phyloP scores from a whole-genome alignment of 805 yeast species.

The Kodamaea kaohsiungensis region DNA sequence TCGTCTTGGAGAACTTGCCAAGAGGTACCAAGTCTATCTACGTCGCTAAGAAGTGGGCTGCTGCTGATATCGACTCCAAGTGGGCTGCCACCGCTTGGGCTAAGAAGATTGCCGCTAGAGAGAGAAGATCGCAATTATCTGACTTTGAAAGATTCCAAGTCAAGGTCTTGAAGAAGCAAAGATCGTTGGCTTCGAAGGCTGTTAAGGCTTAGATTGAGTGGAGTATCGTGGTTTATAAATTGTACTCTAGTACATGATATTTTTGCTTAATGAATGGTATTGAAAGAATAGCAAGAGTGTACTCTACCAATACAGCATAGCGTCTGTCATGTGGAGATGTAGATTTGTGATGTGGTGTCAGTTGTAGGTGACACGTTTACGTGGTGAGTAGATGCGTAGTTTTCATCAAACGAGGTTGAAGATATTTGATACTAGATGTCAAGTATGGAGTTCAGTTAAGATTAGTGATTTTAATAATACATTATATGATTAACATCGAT shows the following conservation, averaged over 20 bases:
- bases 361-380: neutral
- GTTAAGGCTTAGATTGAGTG: constrained; percentile 71
- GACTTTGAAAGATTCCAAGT: constrained; percentile 99
- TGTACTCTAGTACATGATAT: constrained; percentile 9
- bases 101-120: constrained; percentile 94
- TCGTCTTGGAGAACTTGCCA: constrained; percentile 81
- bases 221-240: constrained; percentile 3
- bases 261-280: constrained; percentile 7
- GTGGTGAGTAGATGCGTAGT: neutral
- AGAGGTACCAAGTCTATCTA: constrained; percentile 90
- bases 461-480: too few species aligned
- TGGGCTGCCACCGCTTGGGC: constrained; percentile 98
- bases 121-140: constrained; percentile 87
- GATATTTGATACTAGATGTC: too few species aligned
- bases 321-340: neutral
- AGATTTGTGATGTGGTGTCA: neutral
- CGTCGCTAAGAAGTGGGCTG: constrained; percentile 90
- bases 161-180: constrained; percentile 94
- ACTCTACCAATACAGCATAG: neutral
- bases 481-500: too few species aligned
- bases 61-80: constrained; percentile 83
- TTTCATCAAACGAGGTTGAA: too few species aligned
- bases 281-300: neutral
- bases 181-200: constrained; percentile 92
- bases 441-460: too few species aligned